Evolutionary conservation across 208 protist genomes (phyloP), one percentile per base, ranked within the genome.

Genomic region (Crithidia fasciculata): DNA sequence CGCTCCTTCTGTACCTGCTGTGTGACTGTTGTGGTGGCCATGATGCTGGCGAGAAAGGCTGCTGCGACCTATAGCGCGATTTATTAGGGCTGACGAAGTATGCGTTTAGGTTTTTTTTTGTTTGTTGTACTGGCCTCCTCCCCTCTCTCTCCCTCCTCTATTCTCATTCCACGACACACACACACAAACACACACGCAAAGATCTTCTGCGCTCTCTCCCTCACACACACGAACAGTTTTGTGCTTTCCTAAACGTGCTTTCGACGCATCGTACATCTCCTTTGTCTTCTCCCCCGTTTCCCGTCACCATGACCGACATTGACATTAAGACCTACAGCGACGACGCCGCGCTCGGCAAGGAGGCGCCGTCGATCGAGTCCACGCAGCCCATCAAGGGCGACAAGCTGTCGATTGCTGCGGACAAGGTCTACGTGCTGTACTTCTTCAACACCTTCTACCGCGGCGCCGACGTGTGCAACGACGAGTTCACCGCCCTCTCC

Each of bases 361-460:
- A 64, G 55, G 89, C 87, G 49, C 92, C 92, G 19, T 53, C 75
- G 55, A 81, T 96, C 57, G 83, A 82, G 65, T 76, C 74, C 4
- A 57, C 86, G 40, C 86, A 91, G 75, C 77, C 88, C 69, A 81
- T 96, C 76, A 89, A 90, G 72, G 92, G 92, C 52, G 92, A 86
- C n/a, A 83, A 80, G 67, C 61, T 94, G 18, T 57, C 68, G 18
- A 76, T 96, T 53, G 77, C 66, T 16, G 18, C 49, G 49, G 87
- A 80, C 56, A 92, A 93, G 67, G 85, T 94, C 47, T 89, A 94
- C 76, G 88, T 96, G 52, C 79, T 97, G 45, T 97, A 96, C 84
- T 96, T 97, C 82, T 96, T 96, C 82, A 94, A 93, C 81, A 97
- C 90, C 40, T 97, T 96, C 80, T 95, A 97, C 81, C 92, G 92